Evolutionary conservation across 73 alveolate genomes (phyloP), one percentile per base, ranked within the genome.

Genomic region (Diophrys appendiculata): DNA sequence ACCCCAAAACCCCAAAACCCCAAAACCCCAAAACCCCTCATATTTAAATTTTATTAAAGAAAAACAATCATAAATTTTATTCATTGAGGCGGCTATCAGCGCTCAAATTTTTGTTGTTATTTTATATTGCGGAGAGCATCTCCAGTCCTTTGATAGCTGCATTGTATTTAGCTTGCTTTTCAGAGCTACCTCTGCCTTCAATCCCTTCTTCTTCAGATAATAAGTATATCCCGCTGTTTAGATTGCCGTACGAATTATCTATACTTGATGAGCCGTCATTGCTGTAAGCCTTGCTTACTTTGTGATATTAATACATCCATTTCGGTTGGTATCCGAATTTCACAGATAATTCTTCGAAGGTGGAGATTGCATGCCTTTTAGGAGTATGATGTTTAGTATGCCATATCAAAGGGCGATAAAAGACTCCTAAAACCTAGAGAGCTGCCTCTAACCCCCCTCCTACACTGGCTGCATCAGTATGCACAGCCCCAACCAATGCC

Each of bases 401-500:
- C n/a, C 18, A 5, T 11, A 43, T 52, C 54, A 83, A 75, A 0
- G 91, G 91, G 5, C 77, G 53, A 31, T 73, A 52, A 34, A 83
- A n/a, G 72, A 31, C 33, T 60, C 35, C 0, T 65, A 31, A 65
- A 2, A 83, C 91, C 1, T 56, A 29, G 11, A 75, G 2, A 0
- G 69, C 73, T 35, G 31, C 70, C 56, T 65, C 69, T 0, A 83
- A 55, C 0, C 91, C 91, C 13, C 91, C n/a, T n/a, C n/a, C n/a
- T n/a, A n/a, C n/a, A n/a, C n/a, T n/a, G n/a, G n/a, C n/a, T n/a
- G n/a, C 91, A 75, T 83, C 91, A 0, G 27, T 53, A 30, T 74
- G 75, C 29, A 83, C 53, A 0, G 91, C 85, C 27, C 84, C 91
- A 18, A 83, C 54, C 26, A 83, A 67, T 1, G 80, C n/a, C 32